phyloP scores from a whole-genome alignment of 225 moss, liverwort and hornwort genomes.

The Pseudisothecium myosuroides region DNA sequence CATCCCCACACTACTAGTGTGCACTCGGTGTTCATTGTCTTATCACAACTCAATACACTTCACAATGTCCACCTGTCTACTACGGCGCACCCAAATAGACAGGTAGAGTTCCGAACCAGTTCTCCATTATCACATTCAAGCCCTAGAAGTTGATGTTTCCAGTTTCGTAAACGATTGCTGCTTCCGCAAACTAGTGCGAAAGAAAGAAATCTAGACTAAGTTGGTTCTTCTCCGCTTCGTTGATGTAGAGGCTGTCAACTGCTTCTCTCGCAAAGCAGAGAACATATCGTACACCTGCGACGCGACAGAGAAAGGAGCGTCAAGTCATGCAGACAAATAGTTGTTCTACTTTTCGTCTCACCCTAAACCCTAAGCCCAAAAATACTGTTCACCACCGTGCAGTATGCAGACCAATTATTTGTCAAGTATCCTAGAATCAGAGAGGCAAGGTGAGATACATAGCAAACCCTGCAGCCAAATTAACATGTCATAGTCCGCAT shows the following conservation, averaged over 20 bases:
- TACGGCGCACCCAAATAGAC: neutral
- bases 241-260: neutral
- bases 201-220: neutral
- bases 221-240: slow-evolving; percentile 16
- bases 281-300: slow-evolving; percentile 43
- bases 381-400: neutral
- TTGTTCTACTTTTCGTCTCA: neutral
- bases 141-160: neutral
- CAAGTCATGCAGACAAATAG: neutral
- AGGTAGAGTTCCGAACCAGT: neutral
- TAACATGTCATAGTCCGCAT: neutral
- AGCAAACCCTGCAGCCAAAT: neutral
- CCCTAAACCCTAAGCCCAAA: neutral
- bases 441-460: neutral
- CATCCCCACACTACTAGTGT: neutral
- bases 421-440: neutral
- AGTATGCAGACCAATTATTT: neutral
- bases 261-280: slow-evolving; percentile 15
- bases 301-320: neutral
- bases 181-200: neutral
- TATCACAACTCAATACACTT: neutral
- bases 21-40: neutral
- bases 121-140: neutral
- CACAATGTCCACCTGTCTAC: neutral
- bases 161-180: neutral